Evolutionary conservation across 2,329 filamentous ascomycete species (phyloP), one percentile per base, ranked within the genome.

Genomic region (Penicillium sp.): DNA sequence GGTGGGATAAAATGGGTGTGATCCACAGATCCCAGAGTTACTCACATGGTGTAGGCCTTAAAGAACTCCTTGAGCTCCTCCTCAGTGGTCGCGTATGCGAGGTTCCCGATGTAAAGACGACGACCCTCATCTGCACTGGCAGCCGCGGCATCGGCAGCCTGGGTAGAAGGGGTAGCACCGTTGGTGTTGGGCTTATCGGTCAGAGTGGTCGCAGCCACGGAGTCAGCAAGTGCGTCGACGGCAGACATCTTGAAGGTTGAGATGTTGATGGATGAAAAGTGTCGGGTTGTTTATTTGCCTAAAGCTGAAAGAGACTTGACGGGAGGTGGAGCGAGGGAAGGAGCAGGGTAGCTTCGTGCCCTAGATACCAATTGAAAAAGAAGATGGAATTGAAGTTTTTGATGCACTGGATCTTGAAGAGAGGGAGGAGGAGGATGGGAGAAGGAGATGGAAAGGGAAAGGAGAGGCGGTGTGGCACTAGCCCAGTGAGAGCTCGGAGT

Each of bases 31-130:
- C 5, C 43, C 45, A 40, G 14, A 29, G 32, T 14, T 40, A 90
- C 93, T 85, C 86, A 99, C 94, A 99, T 91, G 84, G 94, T 89
- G 85, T 96, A 97, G 80, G 88, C 90, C 85, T 94, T 93, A 89
- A 99, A 99, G 86, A 99, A 99, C 72, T 94, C 90, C 85, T 95
- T 96, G 86, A 99, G 91, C 88, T 97, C 92, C 89, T 90, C 94
- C 90, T 97, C 94, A 79, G 92, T 96, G 88, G 94, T 97, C 88
- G 93, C 92, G 80, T 99, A 99, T 74, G 94, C 94, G 87, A 99
- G 90, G 85, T 99, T 99, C 85, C 94, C 94, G 84, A 99, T 97
- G 84, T 99, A 99, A 74, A 99, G 89, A 83, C 94, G 91, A 84
- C 94, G 91, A 79, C 94, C 93, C 85, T 99, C 94, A 80, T 93